Conservation (phyloP, 1,284 basidiomycete species). For the Ceratobasidium sp. region DNA sequence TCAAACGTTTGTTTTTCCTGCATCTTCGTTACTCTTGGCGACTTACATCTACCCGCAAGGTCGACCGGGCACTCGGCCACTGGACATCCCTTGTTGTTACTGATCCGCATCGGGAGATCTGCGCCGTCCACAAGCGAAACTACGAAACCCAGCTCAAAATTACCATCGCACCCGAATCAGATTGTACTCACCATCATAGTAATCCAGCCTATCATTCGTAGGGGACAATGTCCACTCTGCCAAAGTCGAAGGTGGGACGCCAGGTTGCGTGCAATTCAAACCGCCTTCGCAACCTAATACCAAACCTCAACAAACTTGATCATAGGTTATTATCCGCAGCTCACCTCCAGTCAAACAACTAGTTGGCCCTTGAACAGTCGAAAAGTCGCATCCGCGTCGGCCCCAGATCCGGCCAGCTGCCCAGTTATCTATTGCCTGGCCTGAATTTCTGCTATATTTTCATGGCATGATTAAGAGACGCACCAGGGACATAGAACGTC, state of each 20-base stretch:
- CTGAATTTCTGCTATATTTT: not conserved
- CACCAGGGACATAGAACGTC: conserved; percentile 58
- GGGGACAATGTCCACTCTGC: conserved; percentile 48
- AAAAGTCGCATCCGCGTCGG: conserved; percentile 62
- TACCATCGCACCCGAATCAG: not conserved
- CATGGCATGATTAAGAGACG: not conserved
- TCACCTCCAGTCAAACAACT: conserved; percentile 63
- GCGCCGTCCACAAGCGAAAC: conserved; percentile 52
- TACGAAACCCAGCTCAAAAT: not conserved
- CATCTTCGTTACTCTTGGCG: not conserved
- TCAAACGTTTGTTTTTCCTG: not conserved
- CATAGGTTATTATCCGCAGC: not conserved
- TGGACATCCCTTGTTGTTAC: conserved; percentile 46
- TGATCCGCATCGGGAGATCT: conserved; percentile 51
- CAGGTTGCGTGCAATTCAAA: conserved; percentile 62
- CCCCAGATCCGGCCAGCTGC: conserved; percentile 62
- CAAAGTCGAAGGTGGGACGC: conserved; percentile 68
- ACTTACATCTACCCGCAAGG: conserved; percentile 29
- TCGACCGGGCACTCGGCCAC: conserved; percentile 48
- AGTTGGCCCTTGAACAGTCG: conserved; percentile 62
- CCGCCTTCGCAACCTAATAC: conserved; percentile 58
- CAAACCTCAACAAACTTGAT: conserved; percentile 9
- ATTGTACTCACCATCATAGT: conserved; percentile 49
- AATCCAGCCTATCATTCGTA: conserved; percentile 54
- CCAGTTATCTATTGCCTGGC: conserved; percentile 57